Conservation (phyloP, 768 basidiomycete genomes). For the Trametes coccinea region DNA sequence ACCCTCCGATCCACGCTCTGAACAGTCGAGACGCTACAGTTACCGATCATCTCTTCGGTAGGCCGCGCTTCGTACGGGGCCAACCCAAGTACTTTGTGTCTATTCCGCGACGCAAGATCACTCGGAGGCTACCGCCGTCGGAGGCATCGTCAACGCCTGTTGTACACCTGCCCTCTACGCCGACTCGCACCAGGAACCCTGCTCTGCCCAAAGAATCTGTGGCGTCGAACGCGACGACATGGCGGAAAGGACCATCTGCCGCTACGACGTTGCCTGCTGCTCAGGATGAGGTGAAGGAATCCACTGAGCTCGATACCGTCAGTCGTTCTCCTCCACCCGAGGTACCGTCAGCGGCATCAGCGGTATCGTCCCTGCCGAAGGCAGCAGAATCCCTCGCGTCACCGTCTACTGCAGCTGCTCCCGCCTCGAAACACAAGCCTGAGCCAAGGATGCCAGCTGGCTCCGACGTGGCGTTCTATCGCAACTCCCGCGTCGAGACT, state of each 20-base stretch:
- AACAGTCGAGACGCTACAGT: constrained; percentile 58
- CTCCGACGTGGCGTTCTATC: constrained; percentile 72
- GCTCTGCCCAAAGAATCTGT: constrained; percentile 26
- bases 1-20: constrained; percentile 70
- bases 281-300: constrained; percentile 6
- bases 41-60: constrained; percentile 65
- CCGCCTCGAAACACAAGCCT: constrained; percentile 45
- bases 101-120: constrained; percentile 33
- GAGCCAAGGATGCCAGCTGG: constrained; percentile 74
- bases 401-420: constrained; percentile 33
- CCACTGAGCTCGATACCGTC: constrained; percentile 46
- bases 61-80: constrained; percentile 36
- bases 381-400: not conserved
- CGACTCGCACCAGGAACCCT: constrained; percentile 5
- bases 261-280: constrained; percentile 23
- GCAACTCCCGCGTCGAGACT: constrained; percentile 57
- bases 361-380: not conserved
- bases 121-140: constrained; percentile 9
- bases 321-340: constrained; percentile 73
- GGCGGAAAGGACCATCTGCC: constrained; percentile 38
- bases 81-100: constrained; percentile 37
- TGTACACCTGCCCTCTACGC: constrained; percentile 42
- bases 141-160: constrained; percentile 30
- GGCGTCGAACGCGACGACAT: constrained; percentile 36
- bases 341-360: constrained; percentile 32